Evolutionary conservation across 495 filamentous ascomycete genomes (phyloP), one percentile per base, ranked within the genome.

Genomic region (Mycothermus thermophilus): DNA sequence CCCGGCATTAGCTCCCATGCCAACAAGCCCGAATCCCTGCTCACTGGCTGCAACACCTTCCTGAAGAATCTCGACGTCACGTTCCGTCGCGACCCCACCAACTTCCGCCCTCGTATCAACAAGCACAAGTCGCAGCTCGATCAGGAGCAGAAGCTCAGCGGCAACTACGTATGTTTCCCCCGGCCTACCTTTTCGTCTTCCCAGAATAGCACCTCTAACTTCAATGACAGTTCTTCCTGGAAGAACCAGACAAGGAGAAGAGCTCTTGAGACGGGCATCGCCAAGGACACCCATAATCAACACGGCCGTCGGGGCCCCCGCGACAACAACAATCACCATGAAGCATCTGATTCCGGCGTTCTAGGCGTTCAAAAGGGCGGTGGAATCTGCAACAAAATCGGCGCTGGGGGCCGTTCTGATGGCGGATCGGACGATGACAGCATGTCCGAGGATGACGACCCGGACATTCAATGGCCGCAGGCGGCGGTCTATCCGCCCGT

Each of bases 21-120:
- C 28, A 93, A 93, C 59, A 63, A 70, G 31, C 92, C 90, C 15
- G 85, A 96, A 63, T 85, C 80, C 37, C 67, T 96, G 28, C 74
- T 97, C 47, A 93, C 85, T 23, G 92, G 90, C 40, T 97, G 92
- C 73, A 97, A 97, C 70, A 72, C 71, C 41, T 96, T 97, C 72
- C 60, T 97, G 52, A 80, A 88, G 72, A 93, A 79, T 54, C 64
- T 97, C 35, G 85, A 96, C 51, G 90, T 96, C 44, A 96, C 90
- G 11, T 97, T 96, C 77, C 83, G 92, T 49, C 84, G 92, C 47
- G 92, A 96, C 55, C 88, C 92, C 40, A 92, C 80, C 61, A 93
- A 86, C 48, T 97, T 74, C 67, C 74, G 90, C 21, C 90, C 92
- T 27, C 81, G 92, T 57, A 97, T 97, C 72, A 97, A 97, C 74